Evolutionary conservation across 805 yeast genomes (phyloP), one percentile per base, ranked within the genome.

Genomic region (Nakazawaea siamensis): DNA sequence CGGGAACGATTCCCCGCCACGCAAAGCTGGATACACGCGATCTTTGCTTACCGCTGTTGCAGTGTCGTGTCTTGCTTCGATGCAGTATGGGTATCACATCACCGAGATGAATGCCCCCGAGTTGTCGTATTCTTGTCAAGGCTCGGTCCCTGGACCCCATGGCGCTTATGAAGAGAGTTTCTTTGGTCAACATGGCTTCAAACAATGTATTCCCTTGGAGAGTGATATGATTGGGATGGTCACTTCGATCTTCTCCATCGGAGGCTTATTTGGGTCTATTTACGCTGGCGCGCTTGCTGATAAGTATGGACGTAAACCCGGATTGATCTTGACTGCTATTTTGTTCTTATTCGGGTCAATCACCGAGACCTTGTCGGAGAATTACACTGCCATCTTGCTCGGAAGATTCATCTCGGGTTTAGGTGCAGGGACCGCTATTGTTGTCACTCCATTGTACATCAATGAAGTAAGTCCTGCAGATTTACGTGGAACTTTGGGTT

Each of bases 51-150:
- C 33, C 9, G 21, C 34, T 5, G 71, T 73, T 2, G 50, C 67
- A 1, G 73, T 82, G 10, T 75, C 79, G 5, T 82, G 94, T 45
- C 50, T 86, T 17, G 87, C 88, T 2, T 74, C 94, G 2, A 62
- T 88, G 10, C 97, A 87, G 55, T 92, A 80, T 55, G 98, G 98
- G 1, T 86, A 83, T 54, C 97, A 92, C 54, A 79, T 90, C 80
- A 80, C 96, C 1, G 97, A 88, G 54, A 66, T 90, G 52, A 90
- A 90, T 58, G 94, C 96, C 5, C 96, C 97, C 0, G 82, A 81
- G 38, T 68, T 70, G 11, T 70, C 73, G 21, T 64, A 86, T 31
- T 69, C 83, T 9, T 85, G 95, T 50, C 55, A 54, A 36, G 44
- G 15, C 33, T 48, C 28, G 1, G 32, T 42, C 18, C 24, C 40